phyloP scores from a whole-genome alignment of 257 asterid species.

The Cordia subcordata region DNA sequence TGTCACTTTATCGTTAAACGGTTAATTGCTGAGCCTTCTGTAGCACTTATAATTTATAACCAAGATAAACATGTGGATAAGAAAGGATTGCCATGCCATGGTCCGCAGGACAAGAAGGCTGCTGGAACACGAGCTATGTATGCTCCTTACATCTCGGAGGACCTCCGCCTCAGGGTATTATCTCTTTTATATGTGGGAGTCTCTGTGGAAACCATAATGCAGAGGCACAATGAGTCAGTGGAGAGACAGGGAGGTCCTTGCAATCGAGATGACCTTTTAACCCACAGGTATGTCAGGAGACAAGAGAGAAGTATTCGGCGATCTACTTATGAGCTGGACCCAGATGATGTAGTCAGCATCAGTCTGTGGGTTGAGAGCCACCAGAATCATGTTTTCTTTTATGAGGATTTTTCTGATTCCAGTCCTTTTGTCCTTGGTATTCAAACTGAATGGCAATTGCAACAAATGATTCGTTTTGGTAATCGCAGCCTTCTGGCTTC shows the following conservation, averaged over 20 bases:
- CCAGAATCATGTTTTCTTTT: conserved; percentile 70
- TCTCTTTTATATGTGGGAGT: conserved; percentile 93
- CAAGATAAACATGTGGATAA: conserved; percentile 86
- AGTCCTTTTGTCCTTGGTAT: conserved; percentile 80
- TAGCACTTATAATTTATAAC: conserved; percentile 79
- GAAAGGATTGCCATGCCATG: conserved; percentile 89
- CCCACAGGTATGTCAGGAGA: conserved; percentile 89
- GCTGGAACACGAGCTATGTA: conserved; percentile 98
- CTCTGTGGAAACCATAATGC: conserved; percentile 97
- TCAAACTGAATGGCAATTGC: conserved; percentile 99
- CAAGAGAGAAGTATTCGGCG: conserved; percentile 88
- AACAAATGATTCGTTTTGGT: conserved; percentile 91
- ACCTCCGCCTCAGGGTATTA: conserved; percentile 81
- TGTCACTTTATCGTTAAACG: conserved; percentile 96
- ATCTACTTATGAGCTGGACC: conserved; percentile 66
- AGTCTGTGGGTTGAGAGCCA: conserved; percentile 75
- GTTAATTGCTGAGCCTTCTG: conserved; percentile 81
- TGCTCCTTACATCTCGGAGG: conserved; percentile 96
- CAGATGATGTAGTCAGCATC: conserved; percentile 77
- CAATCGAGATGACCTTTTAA: conserved; percentile 93
- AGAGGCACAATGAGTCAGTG: conserved; percentile 86
- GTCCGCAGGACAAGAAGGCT: conserved; percentile 80
- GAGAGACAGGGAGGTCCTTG: conserved; percentile 91
- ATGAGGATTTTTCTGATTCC: conserved; percentile 73
- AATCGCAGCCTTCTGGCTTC: conserved; percentile 71